phyloP scores from a whole-genome alignment of 257 asterid genomes.

The Penstemon barbatus region DNA sequence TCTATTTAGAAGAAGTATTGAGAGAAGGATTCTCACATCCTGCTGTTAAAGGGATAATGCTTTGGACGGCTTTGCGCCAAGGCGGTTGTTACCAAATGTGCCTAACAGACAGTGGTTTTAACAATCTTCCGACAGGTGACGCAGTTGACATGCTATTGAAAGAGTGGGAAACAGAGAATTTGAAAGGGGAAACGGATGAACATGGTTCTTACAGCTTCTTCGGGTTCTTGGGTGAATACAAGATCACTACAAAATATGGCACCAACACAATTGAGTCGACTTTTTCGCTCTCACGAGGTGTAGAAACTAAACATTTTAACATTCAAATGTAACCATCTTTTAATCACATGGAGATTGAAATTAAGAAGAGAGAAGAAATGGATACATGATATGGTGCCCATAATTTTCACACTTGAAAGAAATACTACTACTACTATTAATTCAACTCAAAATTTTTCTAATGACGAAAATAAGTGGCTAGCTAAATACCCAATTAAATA shows the following conservation, averaged over 20 bases:
- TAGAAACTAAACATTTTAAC: slow-evolving; percentile 36
- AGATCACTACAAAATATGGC: slow-evolving; percentile 30
- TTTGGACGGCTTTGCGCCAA: slow-evolving; percentile 49
- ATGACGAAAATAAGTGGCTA: neutral
- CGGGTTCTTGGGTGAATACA: slow-evolving; percentile 58
- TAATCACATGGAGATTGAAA: too few relatives aligned
- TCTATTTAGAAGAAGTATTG: slow-evolving; percentile 49
- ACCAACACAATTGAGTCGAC: slow-evolving; percentile 30
- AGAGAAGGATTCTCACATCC: slow-evolving; percentile 59
- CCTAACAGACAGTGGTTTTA: slow-evolving; percentile 45
- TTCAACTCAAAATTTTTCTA: neutral
- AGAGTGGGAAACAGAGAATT: slow-evolving; percentile 49
- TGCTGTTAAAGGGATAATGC: slow-evolving; percentile 53
- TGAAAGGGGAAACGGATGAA: slow-evolving; percentile 42
- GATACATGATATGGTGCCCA: too few relatives aligned
- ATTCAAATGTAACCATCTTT: slow-evolving; percentile 23
- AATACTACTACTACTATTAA: too few relatives aligned
- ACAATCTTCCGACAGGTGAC: slow-evolving; percentile 56
- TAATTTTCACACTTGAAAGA: too few relatives aligned
- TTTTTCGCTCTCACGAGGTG: slow-evolving; percentile 42
- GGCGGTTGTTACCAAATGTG: slow-evolving; percentile 62
- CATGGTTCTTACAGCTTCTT: slow-evolving; percentile 49
- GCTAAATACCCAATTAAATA: neutral
- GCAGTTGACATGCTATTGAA: slow-evolving; percentile 50
- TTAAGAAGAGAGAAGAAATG: too few relatives aligned